Evolutionary conservation across 2,329 filamentous ascomycete genomes (phyloP).

Genomic region (Fragosphaeria purpurea): DNA sequence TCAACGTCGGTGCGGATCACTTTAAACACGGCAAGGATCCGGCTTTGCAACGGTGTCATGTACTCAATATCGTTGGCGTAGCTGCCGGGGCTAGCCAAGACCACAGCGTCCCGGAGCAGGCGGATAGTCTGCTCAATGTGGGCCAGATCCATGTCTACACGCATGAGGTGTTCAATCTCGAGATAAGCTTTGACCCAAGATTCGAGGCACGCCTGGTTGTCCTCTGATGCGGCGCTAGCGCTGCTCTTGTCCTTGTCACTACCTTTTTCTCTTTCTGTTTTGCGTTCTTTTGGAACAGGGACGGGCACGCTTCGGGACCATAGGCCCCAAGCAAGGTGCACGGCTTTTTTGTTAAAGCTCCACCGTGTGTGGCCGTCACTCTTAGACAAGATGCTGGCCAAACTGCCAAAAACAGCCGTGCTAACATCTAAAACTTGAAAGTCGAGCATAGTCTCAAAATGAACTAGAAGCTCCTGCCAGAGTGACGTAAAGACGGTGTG

Average conservation of each 20-base stretch:
- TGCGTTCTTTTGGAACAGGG: conserved; percentile 27
- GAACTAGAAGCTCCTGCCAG: conserved; percentile 64
- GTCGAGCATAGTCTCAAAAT: conserved; percentile 55
- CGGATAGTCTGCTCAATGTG: conserved; percentile 58
- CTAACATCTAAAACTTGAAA: conserved; percentile 59
- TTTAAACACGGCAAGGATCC: conserved; percentile 58
- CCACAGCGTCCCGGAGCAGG: conserved; percentile 61
- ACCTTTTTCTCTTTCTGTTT: conserved; percentile 18
- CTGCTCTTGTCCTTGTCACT: background rate
- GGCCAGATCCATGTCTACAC: conserved; percentile 50
- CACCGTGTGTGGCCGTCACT: conserved; percentile 32
- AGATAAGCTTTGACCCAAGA: conserved; percentile 71
- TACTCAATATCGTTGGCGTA: conserved; percentile 66
- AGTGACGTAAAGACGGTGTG: conserved; percentile 58
- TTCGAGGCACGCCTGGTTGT: conserved; percentile 74
- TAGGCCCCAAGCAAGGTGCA: conserved; percentile 56
- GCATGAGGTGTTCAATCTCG: conserved; percentile 69
- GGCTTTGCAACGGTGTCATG: conserved; percentile 61
- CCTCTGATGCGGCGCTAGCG: conserved; percentile 35
- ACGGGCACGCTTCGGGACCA: conserved; percentile 59
- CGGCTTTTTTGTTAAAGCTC: conserved; percentile 38
- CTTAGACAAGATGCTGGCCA: conserved; percentile 52
- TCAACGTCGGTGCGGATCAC: conserved; percentile 56
- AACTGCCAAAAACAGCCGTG: conserved; percentile 58
- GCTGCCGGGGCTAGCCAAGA: conserved; percentile 54